Evolutionary conservation across 2,329 filamentous ascomycete species (phyloP).

Genomic region (Exophiala sideris): DNA sequence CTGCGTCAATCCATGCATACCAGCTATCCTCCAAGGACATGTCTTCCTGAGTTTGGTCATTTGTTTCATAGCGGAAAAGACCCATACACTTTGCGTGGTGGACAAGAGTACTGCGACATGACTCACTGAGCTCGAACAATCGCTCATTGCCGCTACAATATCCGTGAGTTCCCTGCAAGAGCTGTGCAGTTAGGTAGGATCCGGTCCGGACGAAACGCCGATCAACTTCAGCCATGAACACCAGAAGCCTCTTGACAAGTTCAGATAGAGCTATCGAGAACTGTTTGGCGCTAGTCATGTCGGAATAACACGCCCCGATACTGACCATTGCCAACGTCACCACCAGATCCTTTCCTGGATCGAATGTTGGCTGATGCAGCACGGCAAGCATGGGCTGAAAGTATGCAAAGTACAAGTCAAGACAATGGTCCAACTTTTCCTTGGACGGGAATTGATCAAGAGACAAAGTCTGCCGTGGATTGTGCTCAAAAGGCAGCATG

Average conservation of each 20-base stretch:
- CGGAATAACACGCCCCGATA: conserved; percentile 12
- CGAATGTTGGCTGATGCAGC: conserved; percentile 11
- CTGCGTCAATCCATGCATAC: background rate
- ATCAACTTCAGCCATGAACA: conserved; percentile 12
- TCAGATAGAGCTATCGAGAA: conserved; percentile 7
- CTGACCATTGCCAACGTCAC: conserved; percentile 2
- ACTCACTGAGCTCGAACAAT: conserved; percentile 11
- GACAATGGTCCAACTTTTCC: conserved; percentile 10
- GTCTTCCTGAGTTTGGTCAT: background rate
- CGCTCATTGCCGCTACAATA: conserved; percentile 7
- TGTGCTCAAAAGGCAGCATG: background rate
- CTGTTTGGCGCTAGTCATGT: background rate
- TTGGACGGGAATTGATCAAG: conserved; percentile 1
- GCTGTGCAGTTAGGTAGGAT: conserved; percentile 5
- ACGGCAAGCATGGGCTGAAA: conserved; percentile 6
- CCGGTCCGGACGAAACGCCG: conserved; percentile 4
- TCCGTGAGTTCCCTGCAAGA: conserved; percentile 9
- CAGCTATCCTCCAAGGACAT: background rate
- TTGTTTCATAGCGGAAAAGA: background rate
- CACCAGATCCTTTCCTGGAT: conserved; percentile 3
- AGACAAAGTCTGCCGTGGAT: too few relatives aligned
- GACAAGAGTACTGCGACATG: background rate
- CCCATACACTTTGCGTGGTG: conserved; percentile 10
- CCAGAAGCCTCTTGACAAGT: background rate
- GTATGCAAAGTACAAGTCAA: conserved; percentile 11